Base-by-base conservation (phyloP, 2,329 filamentous ascomycete genomes). In the Ophiostoma himal-ulmi region DNA sequence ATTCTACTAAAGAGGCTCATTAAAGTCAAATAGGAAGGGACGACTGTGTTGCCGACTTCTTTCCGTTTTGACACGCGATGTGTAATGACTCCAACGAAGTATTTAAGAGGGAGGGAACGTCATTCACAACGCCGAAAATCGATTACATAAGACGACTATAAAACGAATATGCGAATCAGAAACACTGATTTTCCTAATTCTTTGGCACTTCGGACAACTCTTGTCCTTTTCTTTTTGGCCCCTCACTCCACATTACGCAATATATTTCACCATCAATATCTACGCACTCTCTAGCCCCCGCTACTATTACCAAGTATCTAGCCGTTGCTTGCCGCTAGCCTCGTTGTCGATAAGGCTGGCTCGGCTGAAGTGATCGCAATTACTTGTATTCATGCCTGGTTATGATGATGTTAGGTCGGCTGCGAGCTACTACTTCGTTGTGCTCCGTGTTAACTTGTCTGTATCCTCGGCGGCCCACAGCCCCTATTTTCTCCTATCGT, bases 1-100 rank as follows among this genome's bases (percentile, higher is more conserved):
- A 68, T 54, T 22, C 66, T 68, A 70, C 68, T 67, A 60, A 71
- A 22, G 66, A 71, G 54, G 39, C 52, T 64, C 37, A 57, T 67
- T 52, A 64, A 54, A 68, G 67, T 20, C 44, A 7, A 64, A 30
- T 14, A 60, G 37, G 39, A 41, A 34, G 57, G 57, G 34, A 13
- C 17, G 13, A 52, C 14, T 34, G 52, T 57, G 44, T 20, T n/a
- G 20, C 14, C 20, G 44, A 48, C 44, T 20, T 48, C 13, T 57
- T 17, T 22, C 4, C 52, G 8, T 44, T 44, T 8, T 44, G 39
- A 44, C 39, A 17, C 39, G 4, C 8, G 39, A 13, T 44, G 39
- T 44, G n/a, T 13, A 22, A 26, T 57, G 52, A 57, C 26, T 26
- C 17, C 10, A 44, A 17, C 44, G 13, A 17, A 48, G 2, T 2